Evolutionary conservation across 768 basidiomycete genomes (phyloP), one percentile per base, ranked within the genome.

Genomic region (Boletus reticuloceps): DNA sequence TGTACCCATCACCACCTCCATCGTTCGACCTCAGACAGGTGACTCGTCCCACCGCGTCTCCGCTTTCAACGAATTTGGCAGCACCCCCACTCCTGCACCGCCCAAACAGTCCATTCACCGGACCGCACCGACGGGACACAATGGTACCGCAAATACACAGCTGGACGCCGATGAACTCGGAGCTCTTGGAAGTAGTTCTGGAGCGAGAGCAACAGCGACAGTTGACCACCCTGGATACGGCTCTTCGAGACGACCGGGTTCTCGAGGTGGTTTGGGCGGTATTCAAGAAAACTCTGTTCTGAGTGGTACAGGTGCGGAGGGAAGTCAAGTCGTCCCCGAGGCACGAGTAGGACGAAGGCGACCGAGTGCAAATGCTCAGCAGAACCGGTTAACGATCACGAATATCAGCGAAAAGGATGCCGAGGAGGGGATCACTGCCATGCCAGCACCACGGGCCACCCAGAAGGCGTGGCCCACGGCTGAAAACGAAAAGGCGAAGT

Each of bases 401-500:
- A 81, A 81, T 54, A 60, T 67, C 34, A 72, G 69, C 19, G 75
- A 79, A 32, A 64, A 68, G 39, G 71, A 73, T 74, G 82, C 51
- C 69, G 79, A 56, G 31, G 71, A 68, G 12, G 68, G 60, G 17
- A 53, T 61, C 2, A 56, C 44, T 68, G 44, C 32, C 3, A 29
- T 50, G 27, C 56, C 70, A 54, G 39, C 68, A 53, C 60, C 69
- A 42, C 53, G 69, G 39, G 58, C 64, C 56, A 45, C 51, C 4
- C 56, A 47, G 37, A 67, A 51, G 32, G 36, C 22, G 13, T 70
- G 66, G 66, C 56, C 58, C 4, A 69, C 66, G 2, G 79, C 79
- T 5, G 80, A 78, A 58, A 72, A 79, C 43, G 80, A 82, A 56
- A 82, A 81, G 67, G 68, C 59, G 54, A 47, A 61, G 39, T 12